These are phyloP conservation scores for Eucalyptus regnans DNA, from an alignment of 345 rosid species.

Conservation along the genomic window DNA sequence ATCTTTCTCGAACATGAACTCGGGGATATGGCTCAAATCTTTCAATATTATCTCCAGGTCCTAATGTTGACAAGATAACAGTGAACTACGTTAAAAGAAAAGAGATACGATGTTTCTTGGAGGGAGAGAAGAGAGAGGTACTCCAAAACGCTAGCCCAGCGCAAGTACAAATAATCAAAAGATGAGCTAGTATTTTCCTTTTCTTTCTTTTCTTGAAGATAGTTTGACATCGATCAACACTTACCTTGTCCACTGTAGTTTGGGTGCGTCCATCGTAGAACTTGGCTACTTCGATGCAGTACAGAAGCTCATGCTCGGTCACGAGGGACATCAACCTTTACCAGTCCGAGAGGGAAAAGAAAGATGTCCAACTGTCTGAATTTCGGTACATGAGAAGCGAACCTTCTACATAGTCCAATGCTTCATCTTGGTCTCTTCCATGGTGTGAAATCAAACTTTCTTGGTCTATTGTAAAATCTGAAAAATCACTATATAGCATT, in stretches of 20 bases:
- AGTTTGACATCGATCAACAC: background rate
- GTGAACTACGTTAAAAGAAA: background rate
- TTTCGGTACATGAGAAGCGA: background rate
- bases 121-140: background rate
- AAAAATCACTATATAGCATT: background rate
- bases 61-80: background rate
- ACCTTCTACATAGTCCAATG: constrained; percentile 1
- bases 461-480: background rate
- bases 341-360: background rate
- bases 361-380: background rate
- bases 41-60: constrained; percentile 2
- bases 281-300: constrained; percentile 3
- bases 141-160: background rate
- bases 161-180: background rate
- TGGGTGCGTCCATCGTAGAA: background rate
- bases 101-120: background rate
- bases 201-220: background rate
- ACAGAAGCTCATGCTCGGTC: background rate
- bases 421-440: background rate
- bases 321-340: background rate
- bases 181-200: background rate
- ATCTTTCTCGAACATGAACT: constrained; percentile 14
- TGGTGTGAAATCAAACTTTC: constrained; percentile 1
- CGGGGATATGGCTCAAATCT: constrained; percentile 1
- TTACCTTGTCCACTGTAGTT: background rate